A percentile compares a stretch with the other conserved stretches of the same genome.
phyloP scores from a whole-genome alignment of 805 yeast genomes.

The Saccharomycopsis malanga region DNA sequence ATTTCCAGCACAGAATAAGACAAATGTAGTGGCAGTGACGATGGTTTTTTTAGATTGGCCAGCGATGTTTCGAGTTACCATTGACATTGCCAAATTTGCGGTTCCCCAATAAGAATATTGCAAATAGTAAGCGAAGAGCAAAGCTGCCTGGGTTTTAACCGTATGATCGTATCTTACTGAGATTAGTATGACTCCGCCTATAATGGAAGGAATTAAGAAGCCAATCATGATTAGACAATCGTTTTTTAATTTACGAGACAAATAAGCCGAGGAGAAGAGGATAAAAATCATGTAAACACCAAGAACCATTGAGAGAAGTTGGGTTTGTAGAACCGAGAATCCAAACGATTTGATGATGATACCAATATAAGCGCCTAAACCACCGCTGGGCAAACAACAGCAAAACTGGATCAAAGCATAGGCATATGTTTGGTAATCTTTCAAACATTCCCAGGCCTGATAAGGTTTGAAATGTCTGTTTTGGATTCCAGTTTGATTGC shows the following conservation, averaged over 20 bases:
- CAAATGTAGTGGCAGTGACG: slow-evolving; percentile 44
- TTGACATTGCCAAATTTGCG: slow-evolving; percentile 24
- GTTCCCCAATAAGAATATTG: slow-evolving; percentile 27
- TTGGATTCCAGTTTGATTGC: slow-evolving; percentile 33
- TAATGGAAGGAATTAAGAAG: slow-evolving; percentile 29
- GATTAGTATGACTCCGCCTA: slow-evolving; percentile 29
- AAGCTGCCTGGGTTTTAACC: slow-evolving; percentile 24
- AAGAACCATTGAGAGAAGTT: slow-evolving; percentile 29
- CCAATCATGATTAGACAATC: slow-evolving; percentile 24
- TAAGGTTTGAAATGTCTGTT: slow-evolving; percentile 27
- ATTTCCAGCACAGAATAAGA: slow-evolving; percentile 58
- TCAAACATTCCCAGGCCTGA: slow-evolving; percentile 26
- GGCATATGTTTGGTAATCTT: slow-evolving; percentile 26
- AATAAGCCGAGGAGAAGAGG: slow-evolving; percentile 25
- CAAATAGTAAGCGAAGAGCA: slow-evolving; percentile 29
- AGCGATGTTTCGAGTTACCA: slow-evolving; percentile 41
- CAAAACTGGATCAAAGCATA: slow-evolving; percentile 27
- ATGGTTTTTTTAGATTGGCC: slow-evolving; percentile 66
- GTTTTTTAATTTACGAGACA: slow-evolving; percentile 24
- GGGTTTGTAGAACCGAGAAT: slow-evolving; percentile 27
- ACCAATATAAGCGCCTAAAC: slow-evolving; percentile 29
- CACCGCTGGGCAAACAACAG: slow-evolving; percentile 28
- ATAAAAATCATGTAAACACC: slow-evolving; percentile 30
- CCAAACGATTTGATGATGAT: slow-evolving; percentile 29
- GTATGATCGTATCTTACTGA: slow-evolving; percentile 25